Conservation (phyloP, 2,329 filamentous ascomycete genomes). For the Sporothrix globosa region DNA sequence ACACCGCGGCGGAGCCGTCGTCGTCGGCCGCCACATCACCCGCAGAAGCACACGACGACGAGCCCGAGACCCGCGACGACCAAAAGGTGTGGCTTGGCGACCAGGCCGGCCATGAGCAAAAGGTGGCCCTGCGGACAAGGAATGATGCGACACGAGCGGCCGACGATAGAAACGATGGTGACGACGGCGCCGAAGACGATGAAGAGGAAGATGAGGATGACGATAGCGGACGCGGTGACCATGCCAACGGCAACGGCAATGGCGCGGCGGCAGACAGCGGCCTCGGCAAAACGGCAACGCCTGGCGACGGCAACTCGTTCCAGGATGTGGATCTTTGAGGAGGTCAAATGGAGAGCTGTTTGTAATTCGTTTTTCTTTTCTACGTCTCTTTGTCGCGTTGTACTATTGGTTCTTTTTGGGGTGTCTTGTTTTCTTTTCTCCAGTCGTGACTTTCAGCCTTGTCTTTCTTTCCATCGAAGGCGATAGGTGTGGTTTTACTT, state of each 20-base stretch:
- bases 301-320: constrained; percentile 62
- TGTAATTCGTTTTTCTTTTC: background rate
- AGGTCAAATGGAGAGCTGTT: no score
- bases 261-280: background rate
- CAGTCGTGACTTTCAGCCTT: background rate
- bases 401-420: background rate
- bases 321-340: constrained; percentile 63
- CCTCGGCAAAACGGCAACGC: constrained; percentile 44
- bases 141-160: constrained; percentile 36
- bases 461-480: constrained; percentile 12
- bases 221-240: constrained; percentile 42
- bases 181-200: constrained; percentile 33
- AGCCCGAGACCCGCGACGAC: constrained; percentile 47
- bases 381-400: background rate
- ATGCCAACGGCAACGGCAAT: constrained; percentile 10
- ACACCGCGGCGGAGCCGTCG: constrained; percentile 18
- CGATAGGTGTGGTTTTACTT: constrained; percentile 1
- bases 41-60: background rate
- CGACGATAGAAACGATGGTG: constrained; percentile 33
- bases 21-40: constrained; percentile 38
- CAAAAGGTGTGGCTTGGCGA: constrained; percentile 62
- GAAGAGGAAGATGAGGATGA: constrained; percentile 40
- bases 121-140: constrained; percentile 54
- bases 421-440: background rate
- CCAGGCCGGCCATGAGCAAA: constrained; percentile 52